Base-by-base conservation (phyloP, 495 filamentous ascomycete species). In the Aspergillus steynii region DNA sequence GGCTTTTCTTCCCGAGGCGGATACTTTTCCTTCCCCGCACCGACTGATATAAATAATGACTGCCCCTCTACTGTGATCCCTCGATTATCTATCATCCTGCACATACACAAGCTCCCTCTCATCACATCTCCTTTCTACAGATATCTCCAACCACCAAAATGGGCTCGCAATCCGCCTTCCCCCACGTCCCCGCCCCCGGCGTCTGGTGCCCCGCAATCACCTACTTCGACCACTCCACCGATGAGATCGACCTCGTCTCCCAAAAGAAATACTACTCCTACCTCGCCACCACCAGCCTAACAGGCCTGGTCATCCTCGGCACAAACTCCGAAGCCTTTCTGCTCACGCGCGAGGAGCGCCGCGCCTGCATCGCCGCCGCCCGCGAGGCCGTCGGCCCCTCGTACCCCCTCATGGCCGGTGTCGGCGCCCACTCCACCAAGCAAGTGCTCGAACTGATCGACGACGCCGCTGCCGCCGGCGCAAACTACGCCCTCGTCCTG, bases 241-340 rank as follows among this genome's bases (percentile, higher is more conserved):
- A 87, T 65, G 73, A 66, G 0, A 63, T 88, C 52, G 79, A 85
- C 66, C 71, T 83, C 8, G 62, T 67, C 5, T 61, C 80, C 14
- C 84, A 80, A 67, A 66, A 69, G 29, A 67, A 77, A 57, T 89
- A 88, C 75, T 86, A 80, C 68, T 42, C 69, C 29, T 85, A 88
- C 63, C 80, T 88, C 4, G 78, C 82, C 10, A 67, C 64, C 15
- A 78, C 80, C 1, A 82, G 83, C 0, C 80, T 88, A 3, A 71
- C 82, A 0, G 86, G 86, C 2, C 76, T 88, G 3, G 78, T 88
- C 4, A 79, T 88, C 65, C 75, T 87, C 34, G 86, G 86, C 58
- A 88, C 85, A 47, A 88, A 88, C 71, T 84, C 85, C 60, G 86
- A 89, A 69, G 82, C 86, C 5, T 86, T 88, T 70, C 80, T 88